Conservation (phyloP, 257 asterid species). For the Asclepias syriaca region DNA sequence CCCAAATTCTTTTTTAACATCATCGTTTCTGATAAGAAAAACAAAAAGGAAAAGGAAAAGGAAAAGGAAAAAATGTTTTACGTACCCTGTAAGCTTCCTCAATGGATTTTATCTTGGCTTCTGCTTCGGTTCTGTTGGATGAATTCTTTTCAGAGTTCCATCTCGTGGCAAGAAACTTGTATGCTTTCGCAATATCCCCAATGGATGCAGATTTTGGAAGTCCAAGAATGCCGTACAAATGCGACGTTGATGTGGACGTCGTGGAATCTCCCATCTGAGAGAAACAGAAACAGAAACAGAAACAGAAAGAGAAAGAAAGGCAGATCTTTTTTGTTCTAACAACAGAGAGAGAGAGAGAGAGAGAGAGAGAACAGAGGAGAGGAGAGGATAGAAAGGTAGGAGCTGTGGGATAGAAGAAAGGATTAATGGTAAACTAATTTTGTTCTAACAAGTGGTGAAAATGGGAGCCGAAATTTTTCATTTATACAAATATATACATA, state of each 20-base stretch:
- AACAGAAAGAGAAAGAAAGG: no score
- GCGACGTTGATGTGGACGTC: constrained; percentile 19
- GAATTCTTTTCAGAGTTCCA: constrained; percentile 82
- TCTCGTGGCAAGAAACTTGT: constrained; percentile 59
- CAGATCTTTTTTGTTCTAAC: no score
- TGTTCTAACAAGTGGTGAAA: constrained; percentile 29
- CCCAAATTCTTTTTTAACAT: neutral
- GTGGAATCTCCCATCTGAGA: constrained; percentile 56
- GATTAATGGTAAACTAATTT: constrained; percentile 13
- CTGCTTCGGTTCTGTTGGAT: constrained; percentile 59
- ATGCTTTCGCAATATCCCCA: constrained; percentile 64
- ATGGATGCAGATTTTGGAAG: constrained; percentile 68
- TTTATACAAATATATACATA: neutral
- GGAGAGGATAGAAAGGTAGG: neutral
- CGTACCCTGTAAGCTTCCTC: constrained; percentile 82
- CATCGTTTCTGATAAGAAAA: no score
- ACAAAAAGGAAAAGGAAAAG: neutral
- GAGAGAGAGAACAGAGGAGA: neutral
- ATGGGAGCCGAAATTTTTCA: neutral
- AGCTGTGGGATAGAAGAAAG: constrained; percentile 14
- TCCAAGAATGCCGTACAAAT: constrained; percentile 54
- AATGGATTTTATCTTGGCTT: constrained; percentile 56
- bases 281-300: neutral
- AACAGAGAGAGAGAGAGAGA: no score
- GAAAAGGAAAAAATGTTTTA: neutral